These are phyloP conservation scores for Suillus weaverae DNA, from an alignment of 768 basidiomycete species.

Conservation along the genomic window DNA sequence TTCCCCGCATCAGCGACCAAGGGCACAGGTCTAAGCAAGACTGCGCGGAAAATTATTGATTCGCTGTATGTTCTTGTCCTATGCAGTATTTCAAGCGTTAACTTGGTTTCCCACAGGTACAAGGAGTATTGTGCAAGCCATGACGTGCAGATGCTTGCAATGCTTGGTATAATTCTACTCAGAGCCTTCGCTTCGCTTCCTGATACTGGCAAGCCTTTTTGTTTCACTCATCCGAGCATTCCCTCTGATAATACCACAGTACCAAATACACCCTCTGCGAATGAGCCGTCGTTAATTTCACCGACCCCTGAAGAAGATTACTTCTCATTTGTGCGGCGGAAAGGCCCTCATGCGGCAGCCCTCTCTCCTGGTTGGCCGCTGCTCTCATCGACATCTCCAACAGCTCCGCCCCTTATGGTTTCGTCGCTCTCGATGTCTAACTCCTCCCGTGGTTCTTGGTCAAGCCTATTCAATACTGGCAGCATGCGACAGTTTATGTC, in stretches of 20 bases:
- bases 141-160: slow-evolving; percentile 82
- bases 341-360: slow-evolving; percentile 40
- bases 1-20: slow-evolving; percentile 33
- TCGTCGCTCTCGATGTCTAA: slow-evolving; percentile 51
- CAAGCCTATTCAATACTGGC: slow-evolving; percentile 69
- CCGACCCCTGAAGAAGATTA: slow-evolving; percentile 50
- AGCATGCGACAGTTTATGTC: slow-evolving; percentile 69
- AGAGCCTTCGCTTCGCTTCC: slow-evolving; percentile 35
- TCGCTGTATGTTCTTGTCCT: slow-evolving; percentile 46
- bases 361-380: slow-evolving; percentile 56
- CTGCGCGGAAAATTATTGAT: slow-evolving; percentile 40
- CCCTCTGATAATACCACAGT: slow-evolving; percentile 4
- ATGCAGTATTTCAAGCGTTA: not conserved
- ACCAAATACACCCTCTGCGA: slow-evolving; percentile 18
- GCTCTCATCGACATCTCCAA: slow-evolving; percentile 43
- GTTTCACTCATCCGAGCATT: not conserved
- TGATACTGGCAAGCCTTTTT: slow-evolving; percentile 17
- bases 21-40: slow-evolving; percentile 31
- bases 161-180: slow-evolving; percentile 68
- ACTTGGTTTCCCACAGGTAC: slow-evolving; percentile 35
- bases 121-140: slow-evolving; percentile 45
- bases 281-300: slow-evolving; percentile 17
- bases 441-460: slow-evolving; percentile 80
- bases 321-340: slow-evolving; percentile 46
- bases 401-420: slow-evolving; percentile 35